These are phyloP conservation scores for Penicillium steckii DNA, from an alignment of 495 filamentous ascomycete genomes.

Conservation along the genomic window DNA sequence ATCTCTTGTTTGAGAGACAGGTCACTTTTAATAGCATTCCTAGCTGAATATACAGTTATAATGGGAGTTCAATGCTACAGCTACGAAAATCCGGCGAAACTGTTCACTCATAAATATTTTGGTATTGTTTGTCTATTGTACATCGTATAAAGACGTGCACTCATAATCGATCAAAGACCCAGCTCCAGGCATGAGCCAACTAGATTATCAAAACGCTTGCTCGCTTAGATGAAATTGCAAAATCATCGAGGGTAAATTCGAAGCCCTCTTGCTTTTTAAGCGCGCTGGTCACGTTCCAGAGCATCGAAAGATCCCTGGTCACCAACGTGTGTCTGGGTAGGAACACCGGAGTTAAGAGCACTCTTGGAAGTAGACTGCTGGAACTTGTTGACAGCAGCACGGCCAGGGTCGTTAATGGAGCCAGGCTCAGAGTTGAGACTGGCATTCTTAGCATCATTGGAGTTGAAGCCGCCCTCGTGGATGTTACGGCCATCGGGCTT, in stretches of 20 bases:
- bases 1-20: too few relatives aligned
- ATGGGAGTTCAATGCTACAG: too few relatives aligned
- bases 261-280: conserved; percentile 22
- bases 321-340: conserved; percentile 42
- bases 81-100: too few relatives aligned
- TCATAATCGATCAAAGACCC: conserved; percentile 4
- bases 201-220: conserved; percentile 17
- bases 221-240: conserved; percentile 11
- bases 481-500: conserved; percentile 59
- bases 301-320: conserved; percentile 40
- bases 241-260: neutral
- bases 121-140: conserved; percentile 23
- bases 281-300: conserved; percentile 45
- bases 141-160: conserved; percentile 10
- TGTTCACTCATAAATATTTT: neutral
- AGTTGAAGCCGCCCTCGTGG: conserved; percentile 54
- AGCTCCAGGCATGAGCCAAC: conserved; percentile 3
- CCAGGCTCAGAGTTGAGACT: conserved; percentile 63
- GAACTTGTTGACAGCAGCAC: conserved; percentile 50
- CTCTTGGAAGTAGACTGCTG: conserved; percentile 39
- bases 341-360: conserved; percentile 33
- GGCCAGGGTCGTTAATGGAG: conserved; percentile 59
- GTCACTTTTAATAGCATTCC: too few relatives aligned
- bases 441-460: conserved; percentile 48
- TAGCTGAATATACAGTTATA: too few relatives aligned